Evolutionary conservation across 2,329 filamentous ascomycete species (phyloP).

Genomic region (Scortechinia acanthostroma): DNA sequence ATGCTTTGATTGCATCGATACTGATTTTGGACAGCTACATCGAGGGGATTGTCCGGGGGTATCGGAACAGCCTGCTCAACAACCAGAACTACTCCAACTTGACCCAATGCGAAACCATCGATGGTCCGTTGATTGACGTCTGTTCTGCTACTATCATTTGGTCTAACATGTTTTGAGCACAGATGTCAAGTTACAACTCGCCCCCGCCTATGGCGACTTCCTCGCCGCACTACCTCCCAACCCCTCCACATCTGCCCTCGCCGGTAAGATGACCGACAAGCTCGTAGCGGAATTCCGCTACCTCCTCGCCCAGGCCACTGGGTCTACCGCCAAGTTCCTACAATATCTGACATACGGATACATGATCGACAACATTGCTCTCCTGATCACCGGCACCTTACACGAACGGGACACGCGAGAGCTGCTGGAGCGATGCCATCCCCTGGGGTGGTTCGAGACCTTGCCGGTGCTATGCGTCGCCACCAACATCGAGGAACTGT

Average conservation of each 20-base stretch:
- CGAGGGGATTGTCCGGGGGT: slow-evolving; percentile 94
- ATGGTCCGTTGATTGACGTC: slow-evolving; percentile 51
- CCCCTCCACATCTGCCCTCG: slow-evolving; percentile 89
- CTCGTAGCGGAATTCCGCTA: slow-evolving; percentile 96
- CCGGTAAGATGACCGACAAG: slow-evolving; percentile 94
- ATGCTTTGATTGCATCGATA: slow-evolving; percentile 1
- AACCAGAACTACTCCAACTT: slow-evolving; percentile 88
- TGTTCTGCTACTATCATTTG: slow-evolving; percentile 2
- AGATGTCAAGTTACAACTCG: slow-evolving; percentile 98
- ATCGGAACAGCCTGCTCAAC: slow-evolving; percentile 87
- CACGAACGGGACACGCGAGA: slow-evolving; percentile 96
- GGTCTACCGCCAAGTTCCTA: slow-evolving; percentile 88
- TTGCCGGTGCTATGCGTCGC: slow-evolving; percentile 97
- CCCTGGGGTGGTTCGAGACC: slow-evolving; percentile 96
- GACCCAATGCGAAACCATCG: slow-evolving; percentile 94
- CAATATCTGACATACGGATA: slow-evolving; percentile 98
- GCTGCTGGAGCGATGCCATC: slow-evolving; percentile 89
- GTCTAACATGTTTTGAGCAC: slow-evolving; percentile 9
- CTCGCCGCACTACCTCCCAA: slow-evolving; percentile 89
- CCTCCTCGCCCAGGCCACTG: slow-evolving; percentile 85
- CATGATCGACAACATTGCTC: slow-evolving; percentile 99
- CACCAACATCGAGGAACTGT: slow-evolving; percentile 96
- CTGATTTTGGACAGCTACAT: slow-evolving; percentile 62
- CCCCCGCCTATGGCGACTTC: slow-evolving; percentile 93
- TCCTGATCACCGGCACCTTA: slow-evolving; percentile 93